Conservation (phyloP, 805 yeast species). For the Barnettozyma sucrosica region DNA sequence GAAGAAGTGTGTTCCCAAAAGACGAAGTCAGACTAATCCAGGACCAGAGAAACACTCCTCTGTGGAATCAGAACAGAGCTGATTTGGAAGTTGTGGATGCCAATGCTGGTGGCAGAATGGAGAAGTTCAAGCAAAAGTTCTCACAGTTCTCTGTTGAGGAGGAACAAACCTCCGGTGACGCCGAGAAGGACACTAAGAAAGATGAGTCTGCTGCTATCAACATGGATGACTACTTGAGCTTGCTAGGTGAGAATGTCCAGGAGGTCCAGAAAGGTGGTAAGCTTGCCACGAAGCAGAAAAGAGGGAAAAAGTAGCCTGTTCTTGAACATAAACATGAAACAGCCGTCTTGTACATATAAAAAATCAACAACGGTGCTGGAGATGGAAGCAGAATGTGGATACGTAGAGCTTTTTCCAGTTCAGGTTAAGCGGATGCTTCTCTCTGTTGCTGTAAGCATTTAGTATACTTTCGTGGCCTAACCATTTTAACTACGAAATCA, state of each 20-base stretch:
- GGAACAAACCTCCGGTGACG: constrained; percentile 14
- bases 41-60: constrained; percentile 80
- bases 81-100: constrained; percentile 71
- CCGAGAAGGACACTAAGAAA: constrained; percentile 6
- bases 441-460: too few species aligned
- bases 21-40: constrained; percentile 77
- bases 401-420: background rate
- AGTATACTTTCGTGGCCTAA: background rate
- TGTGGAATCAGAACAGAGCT: constrained; percentile 86
- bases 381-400: background rate
- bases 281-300: constrained; percentile 40
- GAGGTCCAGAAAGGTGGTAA: constrained; percentile 55
- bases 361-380: background rate
- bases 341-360: constrained; percentile 1
- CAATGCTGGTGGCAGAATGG: constrained; percentile 78
- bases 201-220: constrained; percentile 14
- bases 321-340: background rate
- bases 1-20: constrained; percentile 86
- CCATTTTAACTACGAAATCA: background rate
- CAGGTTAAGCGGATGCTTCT: too few species aligned
- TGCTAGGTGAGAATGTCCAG: constrained; percentile 51
- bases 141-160: constrained; percentile 41
- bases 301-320: constrained; percentile 29
- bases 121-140: constrained; percentile 65
- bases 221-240: constrained; percentile 48